Conservation (phyloP, 495 filamentous ascomycete species). For the Elasticomyces elasticus region DNA sequence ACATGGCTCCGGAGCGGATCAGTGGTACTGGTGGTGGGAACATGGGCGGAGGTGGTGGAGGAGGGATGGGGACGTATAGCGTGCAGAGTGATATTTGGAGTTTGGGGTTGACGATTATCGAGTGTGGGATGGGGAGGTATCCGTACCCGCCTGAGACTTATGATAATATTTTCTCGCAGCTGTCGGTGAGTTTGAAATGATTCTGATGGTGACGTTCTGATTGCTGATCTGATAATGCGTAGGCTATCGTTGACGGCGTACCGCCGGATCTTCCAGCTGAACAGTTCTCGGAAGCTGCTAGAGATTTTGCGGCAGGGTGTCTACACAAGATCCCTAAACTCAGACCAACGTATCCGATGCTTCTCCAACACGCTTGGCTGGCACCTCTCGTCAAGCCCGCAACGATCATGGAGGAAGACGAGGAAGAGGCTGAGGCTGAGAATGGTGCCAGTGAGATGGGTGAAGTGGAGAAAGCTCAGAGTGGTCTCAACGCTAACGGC, state of each 20-base stretch:
- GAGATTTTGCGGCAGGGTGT: constrained; percentile 79
- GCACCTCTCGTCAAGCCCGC: constrained; percentile 69
- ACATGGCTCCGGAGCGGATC: constrained; percentile 98
- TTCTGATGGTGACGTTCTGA: constrained; percentile 1
- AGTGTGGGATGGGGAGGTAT: constrained; percentile 91
- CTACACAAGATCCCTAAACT: constrained; percentile 87
- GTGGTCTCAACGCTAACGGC: background rate
- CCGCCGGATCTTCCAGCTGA: constrained; percentile 73
- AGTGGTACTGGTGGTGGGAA: constrained; percentile 72
- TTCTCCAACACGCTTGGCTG: constrained; percentile 84
- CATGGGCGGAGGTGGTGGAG: constrained; percentile 56
- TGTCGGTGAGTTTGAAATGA: constrained; percentile 63
- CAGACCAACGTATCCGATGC: constrained; percentile 79
- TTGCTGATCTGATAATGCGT: constrained; percentile 8
- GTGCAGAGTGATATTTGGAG: constrained; percentile 99
- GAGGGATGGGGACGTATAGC: constrained; percentile 95
- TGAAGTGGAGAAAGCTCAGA: background rate
- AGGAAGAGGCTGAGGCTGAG: constrained; percentile 42
- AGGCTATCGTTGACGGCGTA: constrained; percentile 97
- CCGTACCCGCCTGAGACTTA: constrained; percentile 98
- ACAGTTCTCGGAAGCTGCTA: constrained; percentile 67
- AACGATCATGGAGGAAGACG: constrained; percentile 66
- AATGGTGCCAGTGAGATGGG: background rate
- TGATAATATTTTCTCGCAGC: constrained; percentile 95
- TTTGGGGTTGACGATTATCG: constrained; percentile 86